Evolutionary conservation across 2,329 filamentous ascomycete species (phyloP).

Genomic region (Hawksworthiomyces lignivorus): DNA sequence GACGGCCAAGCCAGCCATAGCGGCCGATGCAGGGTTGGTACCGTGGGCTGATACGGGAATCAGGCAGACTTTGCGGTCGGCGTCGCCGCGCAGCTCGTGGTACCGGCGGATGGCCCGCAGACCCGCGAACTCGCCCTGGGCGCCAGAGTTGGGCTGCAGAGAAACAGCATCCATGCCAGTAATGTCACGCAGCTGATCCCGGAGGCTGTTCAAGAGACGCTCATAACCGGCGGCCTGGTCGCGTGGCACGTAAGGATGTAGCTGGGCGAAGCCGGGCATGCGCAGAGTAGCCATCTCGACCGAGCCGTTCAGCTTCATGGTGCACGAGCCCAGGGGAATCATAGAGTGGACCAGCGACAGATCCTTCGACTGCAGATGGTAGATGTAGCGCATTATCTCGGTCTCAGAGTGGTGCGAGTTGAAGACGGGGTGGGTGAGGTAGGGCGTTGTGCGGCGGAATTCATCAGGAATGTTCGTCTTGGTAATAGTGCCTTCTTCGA

Average conservation of each 20-base stretch:
- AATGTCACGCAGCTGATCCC: slow-evolving; percentile 68
- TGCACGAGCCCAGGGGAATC: slow-evolving; percentile 95
- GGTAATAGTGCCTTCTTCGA: slow-evolving; percentile 20
- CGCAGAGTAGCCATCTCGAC: slow-evolving; percentile 87
- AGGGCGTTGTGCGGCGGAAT: slow-evolving; percentile 65
- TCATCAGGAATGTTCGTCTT: slow-evolving; percentile 38
- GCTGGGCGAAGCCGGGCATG: slow-evolving; percentile 63
- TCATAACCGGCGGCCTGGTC: slow-evolving; percentile 60
- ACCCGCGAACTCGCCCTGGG: slow-evolving; percentile 90
- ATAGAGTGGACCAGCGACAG: slow-evolving; percentile 91
- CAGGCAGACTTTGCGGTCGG: slow-evolving; percentile 81
- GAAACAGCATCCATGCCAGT: slow-evolving; percentile 88
- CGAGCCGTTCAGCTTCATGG: slow-evolving; percentile 95
- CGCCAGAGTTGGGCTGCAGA: slow-evolving; percentile 90
- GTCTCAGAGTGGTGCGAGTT: slow-evolving; percentile 94
- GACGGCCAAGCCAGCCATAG: slow-evolving; percentile 93
- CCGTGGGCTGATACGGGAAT: slow-evolving; percentile 94
- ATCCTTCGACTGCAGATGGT: slow-evolving; percentile 90
- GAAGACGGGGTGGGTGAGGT: slow-evolving; percentile 86
- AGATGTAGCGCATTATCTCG: slow-evolving; percentile 86
- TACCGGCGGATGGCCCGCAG: slow-evolving; percentile 82
- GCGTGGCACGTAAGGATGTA: slow-evolving; percentile 72
- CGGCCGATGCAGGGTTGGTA: slow-evolving; percentile 89
- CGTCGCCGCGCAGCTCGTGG: slow-evolving; percentile 58
- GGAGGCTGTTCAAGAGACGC: slow-evolving; percentile 63